Evolutionary conservation across 208 protist species (phyloP).

Genomic region (Porcisia hertigi): DNA sequence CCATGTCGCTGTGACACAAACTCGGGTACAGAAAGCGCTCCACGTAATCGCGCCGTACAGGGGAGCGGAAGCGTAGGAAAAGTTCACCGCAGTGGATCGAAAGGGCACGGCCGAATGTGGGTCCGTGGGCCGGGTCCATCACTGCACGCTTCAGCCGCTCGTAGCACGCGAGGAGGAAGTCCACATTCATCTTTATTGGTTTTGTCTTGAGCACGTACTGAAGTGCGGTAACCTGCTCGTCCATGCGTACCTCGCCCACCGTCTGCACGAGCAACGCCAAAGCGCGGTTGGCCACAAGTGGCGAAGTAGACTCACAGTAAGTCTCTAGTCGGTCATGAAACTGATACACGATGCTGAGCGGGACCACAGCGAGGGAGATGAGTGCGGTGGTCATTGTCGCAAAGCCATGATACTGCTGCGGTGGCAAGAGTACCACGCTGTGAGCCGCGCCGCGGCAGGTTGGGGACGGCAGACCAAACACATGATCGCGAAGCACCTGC

Average conservation of each 20-base stretch:
- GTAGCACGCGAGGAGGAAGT: slow-evolving; percentile 90
- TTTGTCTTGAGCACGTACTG: slow-evolving; percentile 81
- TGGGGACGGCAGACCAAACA: slow-evolving; percentile 87
- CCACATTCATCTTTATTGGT: slow-evolving; percentile 79
- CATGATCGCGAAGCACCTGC: slow-evolving; percentile 78
- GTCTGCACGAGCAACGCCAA: slow-evolving; percentile 81
- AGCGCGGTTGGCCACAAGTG: slow-evolving; percentile 82
- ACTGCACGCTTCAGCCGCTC: slow-evolving; percentile 84
- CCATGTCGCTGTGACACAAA: slow-evolving; percentile 81
- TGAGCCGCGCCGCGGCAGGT: slow-evolving; percentile 73
- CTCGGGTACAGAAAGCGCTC: slow-evolving; percentile 89
- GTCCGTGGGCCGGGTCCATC: slow-evolving; percentile 62
- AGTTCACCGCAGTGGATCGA: slow-evolving; percentile 89
- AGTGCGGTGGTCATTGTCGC: slow-evolving; percentile 64
- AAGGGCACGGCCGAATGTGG: slow-evolving; percentile 72
- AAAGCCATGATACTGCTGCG: slow-evolving; percentile 86
- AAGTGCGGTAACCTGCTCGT: slow-evolving; percentile 80
- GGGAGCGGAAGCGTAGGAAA: slow-evolving; percentile 89
- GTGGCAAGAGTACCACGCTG: slow-evolving; percentile 78
- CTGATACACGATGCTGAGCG: slow-evolving; percentile 77
- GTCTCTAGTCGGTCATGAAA: slow-evolving; percentile 81
- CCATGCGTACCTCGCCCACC: slow-evolving; percentile 59
- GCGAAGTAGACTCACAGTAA: slow-evolving; percentile 68
- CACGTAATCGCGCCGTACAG: slow-evolving; percentile 89
- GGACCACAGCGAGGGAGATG: slow-evolving; percentile 57